A percentile compares a stretch with the other conserved stretches of the same genome.
These are phyloP conservation scores for Penicillium atrosanguineum DNA, from an alignment of 495 filamentous ascomycete genomes.

Conservation along the genomic window DNA sequence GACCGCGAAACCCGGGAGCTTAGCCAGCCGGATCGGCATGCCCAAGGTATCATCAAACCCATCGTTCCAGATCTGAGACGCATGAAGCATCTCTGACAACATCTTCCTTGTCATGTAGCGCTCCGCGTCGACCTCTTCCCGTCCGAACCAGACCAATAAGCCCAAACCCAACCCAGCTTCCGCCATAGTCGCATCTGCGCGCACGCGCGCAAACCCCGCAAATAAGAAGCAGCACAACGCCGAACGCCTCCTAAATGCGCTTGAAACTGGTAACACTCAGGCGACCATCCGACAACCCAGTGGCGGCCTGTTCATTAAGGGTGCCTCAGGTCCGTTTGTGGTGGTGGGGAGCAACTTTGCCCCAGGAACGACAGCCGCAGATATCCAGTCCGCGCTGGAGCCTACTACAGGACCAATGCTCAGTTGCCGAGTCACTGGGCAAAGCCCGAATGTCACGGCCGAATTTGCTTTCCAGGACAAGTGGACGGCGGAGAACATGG, in stretches of 20 bases:
- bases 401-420: slow-evolving; percentile 67
- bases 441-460: slow-evolving; percentile 74
- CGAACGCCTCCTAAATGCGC: slow-evolving; percentile 35
- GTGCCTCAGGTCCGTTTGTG: slow-evolving; percentile 69
- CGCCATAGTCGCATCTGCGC: slow-evolving; percentile 17
- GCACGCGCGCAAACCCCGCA: slow-evolving; percentile 24
- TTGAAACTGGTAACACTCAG: slow-evolving; percentile 28
- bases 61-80: neutral
- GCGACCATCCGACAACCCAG: slow-evolving; percentile 25
- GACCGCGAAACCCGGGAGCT: slow-evolving; percentile 47
- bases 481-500: slow-evolving; percentile 72
- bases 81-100: neutral
- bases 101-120: slow-evolving; percentile 28
- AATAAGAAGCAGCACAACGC: slow-evolving; percentile 39
- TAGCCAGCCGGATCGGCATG: slow-evolving; percentile 75
- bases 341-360: slow-evolving; percentile 89
- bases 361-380: slow-evolving; percentile 86
- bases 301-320: slow-evolving; percentile 71
- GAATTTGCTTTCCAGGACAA: slow-evolving; percentile 81
- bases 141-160: slow-evolving; percentile 29
- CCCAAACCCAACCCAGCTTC: slow-evolving; percentile 18
- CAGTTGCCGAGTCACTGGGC: slow-evolving; percentile 68
- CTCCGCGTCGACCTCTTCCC: slow-evolving; percentile 39
- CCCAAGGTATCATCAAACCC: slow-evolving; percentile 55
- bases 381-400: slow-evolving; percentile 84